Base-by-base conservation (phyloP, 208 protist species). In the Acanthamoeba comandoni region DNA sequence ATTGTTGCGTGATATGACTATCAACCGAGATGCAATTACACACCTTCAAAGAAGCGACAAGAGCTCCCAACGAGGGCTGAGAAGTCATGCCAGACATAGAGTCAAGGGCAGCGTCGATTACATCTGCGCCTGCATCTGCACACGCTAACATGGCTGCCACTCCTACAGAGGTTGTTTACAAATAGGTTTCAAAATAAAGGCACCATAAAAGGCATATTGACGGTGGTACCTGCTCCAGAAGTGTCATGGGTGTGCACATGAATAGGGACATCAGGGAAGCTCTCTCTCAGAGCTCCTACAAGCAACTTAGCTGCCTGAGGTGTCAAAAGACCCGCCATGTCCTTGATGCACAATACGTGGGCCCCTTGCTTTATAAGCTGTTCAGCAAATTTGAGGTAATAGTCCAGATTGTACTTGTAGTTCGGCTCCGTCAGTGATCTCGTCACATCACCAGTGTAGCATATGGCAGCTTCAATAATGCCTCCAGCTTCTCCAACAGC, bases 211-310 rank as follows among this genome's bases (percentile, higher is more conserved):
- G n/a, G n/a, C n/a, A n/a, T n/a, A n/a, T n/a, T n/a, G n/a, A n/a
- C n/a, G n/a, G n/a, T n/a, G n/a, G n/a, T n/a, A 94, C 91, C 94
- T 19, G 94, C 93, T 22, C 97, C 97, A 8, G 95, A 87, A 0
- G 97, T 98, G 92, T 98, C 97, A 88, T 98, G 97, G 8, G 96
- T 97, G 94, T 98, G 97, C 22, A 98, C 96, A 86, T 98, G 97
- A 84, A 98, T 97, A 11, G 97, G 97, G 43, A 96, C 26, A 11
- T 96, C 71, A 1, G 97, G 96, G 89, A 94, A 97, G 80, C 95
- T 94, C 11, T 73, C 53, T 0, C 80, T 75, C 19, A 93, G 9
- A 4, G 88, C 51, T 22, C 80, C 87, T 58, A 95, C 86, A 53
- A 96, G 92, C 70, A 86, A 48, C 13, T 31, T 94, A 3, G 95